These are phyloP conservation scores for Macroventuria anomochaeta DNA, from an alignment of 2,329 filamentous ascomycete genomes.

Conservation along the genomic window DNA sequence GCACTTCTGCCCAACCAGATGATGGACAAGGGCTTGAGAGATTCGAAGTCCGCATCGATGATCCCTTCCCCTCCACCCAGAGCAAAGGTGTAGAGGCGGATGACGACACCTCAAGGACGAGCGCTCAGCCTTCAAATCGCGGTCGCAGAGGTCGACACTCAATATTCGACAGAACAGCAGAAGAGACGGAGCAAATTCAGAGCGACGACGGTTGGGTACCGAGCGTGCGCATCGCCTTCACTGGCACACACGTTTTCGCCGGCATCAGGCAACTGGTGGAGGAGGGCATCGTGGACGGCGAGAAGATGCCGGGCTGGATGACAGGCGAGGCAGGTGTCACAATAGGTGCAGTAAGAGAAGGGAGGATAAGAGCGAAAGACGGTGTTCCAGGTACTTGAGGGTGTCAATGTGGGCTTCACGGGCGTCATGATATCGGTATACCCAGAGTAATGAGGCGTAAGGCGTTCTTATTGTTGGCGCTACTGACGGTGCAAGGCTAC, in stretches of 20 bases:
- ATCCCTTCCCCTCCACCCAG: slow-evolving; percentile 45
- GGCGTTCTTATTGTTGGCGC: slow-evolving; percentile 17
- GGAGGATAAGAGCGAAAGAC: slow-evolving; percentile 60
- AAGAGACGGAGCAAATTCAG: slow-evolving; percentile 38
- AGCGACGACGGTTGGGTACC: slow-evolving; percentile 59
- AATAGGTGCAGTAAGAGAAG: slow-evolving; percentile 70
- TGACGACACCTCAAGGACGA: slow-evolving; percentile 23
- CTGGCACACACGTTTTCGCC: slow-evolving; percentile 79
- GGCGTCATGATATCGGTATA: slow-evolving; percentile 30
- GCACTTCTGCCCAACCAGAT: slow-evolving; percentile 52
- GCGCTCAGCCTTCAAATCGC: slow-evolving; percentile 21
- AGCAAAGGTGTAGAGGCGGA: slow-evolving; percentile 16
- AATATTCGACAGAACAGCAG: slow-evolving; percentile 42
- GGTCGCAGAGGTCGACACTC: slow-evolving; percentile 41
- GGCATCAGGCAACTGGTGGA: slow-evolving; percentile 81
- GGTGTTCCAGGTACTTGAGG: slow-evolving; percentile 34
- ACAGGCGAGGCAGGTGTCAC: slow-evolving; percentile 86
- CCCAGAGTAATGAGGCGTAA: slow-evolving; percentile 29
- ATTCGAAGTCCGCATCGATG: slow-evolving; percentile 58
- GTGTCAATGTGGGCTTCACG: slow-evolving; percentile 11
- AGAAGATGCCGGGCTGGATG: slow-evolving; percentile 87
- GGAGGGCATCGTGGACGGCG: slow-evolving; percentile 74
- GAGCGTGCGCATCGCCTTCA: slow-evolving; percentile 70
- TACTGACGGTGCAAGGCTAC: background rate
- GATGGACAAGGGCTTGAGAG: slow-evolving; percentile 50